A percentile compares a stretch with the other conserved stretches of the same genome.
Evolutionary conservation across 2,329 filamentous ascomycete genomes (phyloP).

Genomic region (Rachicladosporium sp.): DNA sequence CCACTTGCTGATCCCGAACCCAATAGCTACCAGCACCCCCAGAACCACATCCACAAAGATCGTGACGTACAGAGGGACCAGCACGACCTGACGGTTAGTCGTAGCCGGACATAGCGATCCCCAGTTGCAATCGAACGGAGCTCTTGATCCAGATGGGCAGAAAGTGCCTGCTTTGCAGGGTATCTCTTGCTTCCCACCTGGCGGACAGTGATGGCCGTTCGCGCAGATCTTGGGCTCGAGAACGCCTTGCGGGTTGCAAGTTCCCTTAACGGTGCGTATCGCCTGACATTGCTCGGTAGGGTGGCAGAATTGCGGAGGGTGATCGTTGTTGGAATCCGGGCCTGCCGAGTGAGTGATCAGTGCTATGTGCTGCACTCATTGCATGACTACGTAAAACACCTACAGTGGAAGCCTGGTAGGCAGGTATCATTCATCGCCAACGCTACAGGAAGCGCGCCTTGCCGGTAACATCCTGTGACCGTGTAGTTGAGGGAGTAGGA

Average conservation of each 20-base stretch:
- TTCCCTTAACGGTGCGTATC: conserved; percentile 10
- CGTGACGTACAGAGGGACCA: conserved; percentile 34
- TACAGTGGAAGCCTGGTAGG: conserved; percentile 16
- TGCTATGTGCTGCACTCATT: too few relatives aligned
- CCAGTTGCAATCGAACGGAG: conserved; percentile 35
- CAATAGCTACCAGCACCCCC: conserved; percentile 24
- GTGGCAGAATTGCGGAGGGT: conserved; percentile 22
- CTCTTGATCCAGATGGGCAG: conserved; percentile 38
- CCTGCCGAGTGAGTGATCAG: conserved; percentile 6
- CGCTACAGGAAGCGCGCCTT: conserved; percentile 17
- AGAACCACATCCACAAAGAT: conserved; percentile 34
- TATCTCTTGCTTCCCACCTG: conserved; percentile 27
- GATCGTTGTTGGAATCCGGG: conserved; percentile 14
- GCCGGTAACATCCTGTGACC: conserved; percentile 13
- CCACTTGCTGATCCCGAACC: conserved; percentile 25
- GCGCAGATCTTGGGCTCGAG: conserved; percentile 42
- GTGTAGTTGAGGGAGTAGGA: conserved; percentile 12
- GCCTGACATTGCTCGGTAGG: conserved; percentile 16
- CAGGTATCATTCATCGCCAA: conserved; percentile 20
- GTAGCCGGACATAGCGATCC: conserved; percentile 37
- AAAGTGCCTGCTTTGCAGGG: conserved; percentile 38
- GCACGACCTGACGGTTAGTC: conserved; percentile 30
- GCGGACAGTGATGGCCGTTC: conserved; percentile 39
- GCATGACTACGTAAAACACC: conserved; percentile 1
- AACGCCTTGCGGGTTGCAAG: conserved; percentile 22